Conservation (phyloP, 2,329 filamentous ascomycete genomes). For the Fusarium chaquense region DNA sequence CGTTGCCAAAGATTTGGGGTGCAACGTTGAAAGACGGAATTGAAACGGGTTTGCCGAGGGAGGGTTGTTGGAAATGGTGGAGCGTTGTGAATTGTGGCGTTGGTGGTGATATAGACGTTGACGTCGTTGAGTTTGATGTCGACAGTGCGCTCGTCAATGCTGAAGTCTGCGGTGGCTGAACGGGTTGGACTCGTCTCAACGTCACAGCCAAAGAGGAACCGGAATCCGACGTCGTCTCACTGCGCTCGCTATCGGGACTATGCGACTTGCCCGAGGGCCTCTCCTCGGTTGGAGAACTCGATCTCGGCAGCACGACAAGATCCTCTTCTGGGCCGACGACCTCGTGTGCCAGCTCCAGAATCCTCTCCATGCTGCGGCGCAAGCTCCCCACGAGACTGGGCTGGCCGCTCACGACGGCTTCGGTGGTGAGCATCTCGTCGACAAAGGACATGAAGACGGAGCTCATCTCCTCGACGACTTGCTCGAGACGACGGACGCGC, state of each 20-base stretch:
- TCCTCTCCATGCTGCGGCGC: constrained; percentile 38
- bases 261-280: background rate
- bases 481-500: constrained; percentile 45
- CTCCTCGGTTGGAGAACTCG: constrained; percentile 10
- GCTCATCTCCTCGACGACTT: constrained; percentile 49
- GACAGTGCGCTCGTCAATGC: constrained; percentile 7
- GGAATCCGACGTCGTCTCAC: constrained; percentile 23
- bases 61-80: constrained; percentile 13
- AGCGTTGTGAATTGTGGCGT: constrained; percentile 6
- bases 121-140: constrained; percentile 1
- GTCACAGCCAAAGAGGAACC: constrained; percentile 12
- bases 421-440: constrained; percentile 47
- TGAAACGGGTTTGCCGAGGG: constrained; percentile 14
- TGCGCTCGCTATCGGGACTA: constrained; percentile 23
- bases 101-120: constrained; percentile 6
- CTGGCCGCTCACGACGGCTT: constrained; percentile 40
- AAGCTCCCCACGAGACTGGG: constrained; percentile 38
- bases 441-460: constrained; percentile 47
- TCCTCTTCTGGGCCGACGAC: constrained; percentile 45
- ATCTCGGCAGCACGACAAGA: constrained; percentile 24
- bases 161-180: constrained; percentile 2
- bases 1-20: constrained; percentile 45
- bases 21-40: constrained; percentile 23
- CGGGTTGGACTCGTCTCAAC: constrained; percentile 10
- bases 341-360: constrained; percentile 43